phyloP scores from a whole-genome alignment of 2,329 filamentous ascomycete genomes.

The Pseudofabraea citricarpa region DNA sequence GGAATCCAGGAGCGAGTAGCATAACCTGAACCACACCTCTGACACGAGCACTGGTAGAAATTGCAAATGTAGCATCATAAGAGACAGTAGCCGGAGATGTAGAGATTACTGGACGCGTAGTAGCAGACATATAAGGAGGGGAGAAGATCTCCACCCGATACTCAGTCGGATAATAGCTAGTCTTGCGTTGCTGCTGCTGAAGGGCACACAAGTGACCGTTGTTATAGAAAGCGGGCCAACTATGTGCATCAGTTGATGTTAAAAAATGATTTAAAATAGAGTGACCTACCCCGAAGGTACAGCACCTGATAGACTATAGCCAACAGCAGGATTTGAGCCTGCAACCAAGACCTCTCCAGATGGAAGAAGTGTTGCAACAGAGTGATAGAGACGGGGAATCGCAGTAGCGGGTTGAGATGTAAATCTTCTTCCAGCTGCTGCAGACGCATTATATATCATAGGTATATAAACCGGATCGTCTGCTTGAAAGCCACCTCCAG shows the following conservation, averaged over 20 bases:
- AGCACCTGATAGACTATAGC: background rate
- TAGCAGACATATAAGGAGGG: slow-evolving; percentile 1
- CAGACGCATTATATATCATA: background rate
- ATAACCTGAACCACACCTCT: background rate
- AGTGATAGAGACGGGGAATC: slow-evolving; percentile 1
- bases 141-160: slow-evolving; percentile 1
- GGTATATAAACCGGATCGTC: background rate
- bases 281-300: no score
- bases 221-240: background rate
- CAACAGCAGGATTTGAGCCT: background rate
- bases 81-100: background rate
- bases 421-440: background rate
- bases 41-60: background rate
- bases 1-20: background rate
- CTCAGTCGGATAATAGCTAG: background rate
- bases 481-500: background rate
- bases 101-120: background rate
- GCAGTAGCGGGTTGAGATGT: background rate
- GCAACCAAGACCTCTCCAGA: background rate
- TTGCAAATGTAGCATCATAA: slow-evolving; percentile 1
- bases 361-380: background rate
- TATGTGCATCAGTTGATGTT: no score
- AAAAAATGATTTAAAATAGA: no score
- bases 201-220: background rate
- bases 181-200: background rate